Evolutionary conservation across 2,329 filamentous ascomycete species (phyloP), one percentile per base, ranked within the genome.

Genomic region (Colletotrichum sp.): DNA sequence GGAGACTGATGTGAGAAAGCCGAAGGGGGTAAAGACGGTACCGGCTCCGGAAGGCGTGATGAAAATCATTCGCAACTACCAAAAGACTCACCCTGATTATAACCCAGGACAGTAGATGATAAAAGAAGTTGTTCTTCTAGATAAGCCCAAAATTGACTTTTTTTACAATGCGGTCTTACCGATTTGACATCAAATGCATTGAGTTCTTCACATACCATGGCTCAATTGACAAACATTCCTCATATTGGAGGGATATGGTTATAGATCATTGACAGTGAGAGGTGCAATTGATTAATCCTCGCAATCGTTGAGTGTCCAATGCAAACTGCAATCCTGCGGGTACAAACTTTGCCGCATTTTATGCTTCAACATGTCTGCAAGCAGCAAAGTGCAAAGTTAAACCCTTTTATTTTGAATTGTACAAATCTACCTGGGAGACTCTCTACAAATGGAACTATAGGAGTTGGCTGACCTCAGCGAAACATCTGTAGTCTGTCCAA

Each of bases 71-170:
- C 32, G 21, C 2, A 72, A 72, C 62, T 72, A 72, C 18, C 69
- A 72, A 21, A 72, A 67, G n/a, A 67, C 69, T 3, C 69, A 72
- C 5, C 69, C 69, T 24, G 62, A 72, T 32, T 72, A 72, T 9
- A 67, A 60, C 3, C 69, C 69, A 10, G 62, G 69, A 15, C 69
- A 72, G n/a, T 71, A 39, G 57, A 18, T 8, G 0, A 62, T 57
- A 4, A 59, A 26, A 59, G 2, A 52, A 13, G 44, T 21, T 21
- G 2, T 8, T 2, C 10, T 2, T 52, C n/a, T 21, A 21, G 44
- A 52, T 1, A 13, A 52, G 44, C 9, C 39, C 39, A n/a, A 44
- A 52, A 52, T 21, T 52, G 44, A 21, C 44, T 6, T 21, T n/a
- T 21, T 49, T 49, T 0, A 49, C 6, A 3, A 49, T 49, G 44